A percentile compares a stretch with the other conserved stretches of the same genome.
phyloP scores from a whole-genome alignment of 78 protist genomes.

The Polysphondylium violaceum region DNA sequence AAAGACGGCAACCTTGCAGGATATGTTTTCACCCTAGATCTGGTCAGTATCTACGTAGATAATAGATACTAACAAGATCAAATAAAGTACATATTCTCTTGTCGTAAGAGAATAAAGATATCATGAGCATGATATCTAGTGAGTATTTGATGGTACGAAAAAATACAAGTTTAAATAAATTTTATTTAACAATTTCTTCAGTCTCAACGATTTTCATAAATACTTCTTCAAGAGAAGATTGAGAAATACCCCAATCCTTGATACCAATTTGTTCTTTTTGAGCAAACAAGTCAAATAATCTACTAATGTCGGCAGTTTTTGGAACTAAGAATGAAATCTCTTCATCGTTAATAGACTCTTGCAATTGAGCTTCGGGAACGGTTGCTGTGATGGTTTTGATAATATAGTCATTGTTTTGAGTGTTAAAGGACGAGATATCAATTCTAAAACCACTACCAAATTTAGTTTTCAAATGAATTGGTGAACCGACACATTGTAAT shows the following conservation, averaged over 20 bases:
- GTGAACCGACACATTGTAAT: not conserved
- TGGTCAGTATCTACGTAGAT: too few species aligned
- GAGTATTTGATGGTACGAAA: too few species aligned
- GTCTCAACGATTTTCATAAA: too few species aligned
- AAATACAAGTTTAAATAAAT: too few species aligned
- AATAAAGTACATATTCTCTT: too few species aligned
- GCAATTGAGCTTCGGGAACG: not conserved
- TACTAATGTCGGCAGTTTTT: not conserved
- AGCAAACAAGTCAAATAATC: not conserved
- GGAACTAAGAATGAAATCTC: not conserved
- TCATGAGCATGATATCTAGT: too few species aligned
- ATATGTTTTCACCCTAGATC: too few species aligned
- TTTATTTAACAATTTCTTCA: too few species aligned
- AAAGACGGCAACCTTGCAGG: too few species aligned
- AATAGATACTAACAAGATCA: too few species aligned
- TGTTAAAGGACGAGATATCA: not conserved
- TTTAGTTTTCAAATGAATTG: not conserved
- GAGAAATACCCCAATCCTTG: slow-evolving; percentile 42
- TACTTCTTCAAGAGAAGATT: slow-evolving; percentile 32
- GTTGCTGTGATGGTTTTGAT: not conserved
- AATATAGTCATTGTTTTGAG: not conserved
- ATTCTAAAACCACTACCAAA: not conserved
- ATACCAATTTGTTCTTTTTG: slow-evolving; percentile 17
- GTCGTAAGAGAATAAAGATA: too few species aligned
- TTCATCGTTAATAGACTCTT: not conserved